Evolutionary conservation across 176 grass and related monocot genomes (phyloP).

Genomic region (Zea luxurians): DNA sequence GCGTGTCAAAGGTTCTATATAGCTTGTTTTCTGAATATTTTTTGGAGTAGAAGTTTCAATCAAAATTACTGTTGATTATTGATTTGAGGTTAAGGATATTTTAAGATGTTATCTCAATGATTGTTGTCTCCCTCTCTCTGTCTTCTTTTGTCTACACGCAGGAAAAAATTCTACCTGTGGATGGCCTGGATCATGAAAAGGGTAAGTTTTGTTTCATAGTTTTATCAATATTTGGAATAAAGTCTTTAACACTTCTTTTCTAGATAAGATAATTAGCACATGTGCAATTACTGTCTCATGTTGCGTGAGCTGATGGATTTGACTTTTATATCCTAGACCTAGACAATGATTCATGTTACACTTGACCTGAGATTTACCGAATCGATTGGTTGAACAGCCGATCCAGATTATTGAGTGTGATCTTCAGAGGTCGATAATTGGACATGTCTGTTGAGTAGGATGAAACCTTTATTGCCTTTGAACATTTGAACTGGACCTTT

Average conservation of each 20-base stretch:
- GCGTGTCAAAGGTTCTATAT: conserved; percentile 54
- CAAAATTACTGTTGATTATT: conserved; percentile 35
- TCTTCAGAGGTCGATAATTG: conserved; percentile 9
- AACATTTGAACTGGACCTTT: neutral
- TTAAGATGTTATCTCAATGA: conserved; percentile 38
- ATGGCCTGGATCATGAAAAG: conserved; percentile 57
- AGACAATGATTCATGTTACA: neutral
- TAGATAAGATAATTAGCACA: neutral
- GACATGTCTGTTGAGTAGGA: neutral
- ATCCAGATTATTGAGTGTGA: neutral
- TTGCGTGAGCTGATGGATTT: neutral
- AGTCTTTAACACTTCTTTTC: neutral
- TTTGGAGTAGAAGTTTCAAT: conserved; percentile 4
- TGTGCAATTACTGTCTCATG: neutral
- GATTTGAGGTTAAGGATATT: neutral
- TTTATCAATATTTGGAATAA: conserved; percentile 14
- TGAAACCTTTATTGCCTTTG: neutral
- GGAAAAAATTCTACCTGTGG: conserved; percentile 52
- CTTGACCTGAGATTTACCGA: conserved; percentile 11
- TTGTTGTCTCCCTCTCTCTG: neutral
- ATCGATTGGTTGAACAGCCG: neutral
- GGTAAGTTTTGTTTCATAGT: conserved; percentile 46
- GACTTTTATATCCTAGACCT: neutral
- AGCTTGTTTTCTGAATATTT: conserved; percentile 21
- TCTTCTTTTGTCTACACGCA: conserved; percentile 37